Evolutionary conservation across 2,329 filamentous ascomycete species (phyloP).

Genomic region (Conoideocrella luteorostrata): DNA sequence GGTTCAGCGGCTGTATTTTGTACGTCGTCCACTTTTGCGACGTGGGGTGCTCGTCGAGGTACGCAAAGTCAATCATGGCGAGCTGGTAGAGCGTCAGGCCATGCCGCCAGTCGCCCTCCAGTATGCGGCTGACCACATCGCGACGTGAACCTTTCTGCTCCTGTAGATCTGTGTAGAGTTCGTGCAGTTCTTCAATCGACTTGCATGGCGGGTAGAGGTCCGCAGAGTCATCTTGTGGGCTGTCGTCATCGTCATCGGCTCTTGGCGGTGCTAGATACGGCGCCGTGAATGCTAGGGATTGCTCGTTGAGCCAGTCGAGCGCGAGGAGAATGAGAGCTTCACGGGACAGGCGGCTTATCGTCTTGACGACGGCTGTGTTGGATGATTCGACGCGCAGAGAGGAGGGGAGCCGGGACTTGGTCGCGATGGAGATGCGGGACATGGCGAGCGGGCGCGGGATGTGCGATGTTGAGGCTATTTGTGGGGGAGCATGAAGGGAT

Average conservation of each 20-base stretch:
- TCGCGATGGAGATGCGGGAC: slow-evolving; percentile 60
- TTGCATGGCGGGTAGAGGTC: slow-evolving; percentile 64
- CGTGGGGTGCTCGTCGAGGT: slow-evolving; percentile 58
- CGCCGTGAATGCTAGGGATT: slow-evolving; percentile 50
- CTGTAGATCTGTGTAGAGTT: slow-evolving; percentile 56
- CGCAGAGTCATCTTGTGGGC: slow-evolving; percentile 50
- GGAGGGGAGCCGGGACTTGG: slow-evolving; percentile 64
- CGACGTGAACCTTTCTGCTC: slow-evolving; percentile 53
- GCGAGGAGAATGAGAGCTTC: slow-evolving; percentile 65
- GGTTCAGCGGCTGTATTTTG: slow-evolving; percentile 47
- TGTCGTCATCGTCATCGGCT: slow-evolving; percentile 33
- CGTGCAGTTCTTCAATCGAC: slow-evolving; percentile 59
- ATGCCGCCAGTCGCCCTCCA: slow-evolving; percentile 63
- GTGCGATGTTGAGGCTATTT: too few species aligned
- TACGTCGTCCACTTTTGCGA: slow-evolving; percentile 60
- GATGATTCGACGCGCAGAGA: slow-evolving; percentile 60
- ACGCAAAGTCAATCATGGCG: slow-evolving; percentile 62
- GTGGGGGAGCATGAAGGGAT: too few species aligned
- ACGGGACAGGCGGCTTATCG: slow-evolving; percentile 64
- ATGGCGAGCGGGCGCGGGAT: slow-evolving; percentile 24
- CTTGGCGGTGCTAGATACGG: slow-evolving; percentile 23
- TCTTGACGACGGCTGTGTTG: slow-evolving; percentile 58
- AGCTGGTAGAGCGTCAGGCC: slow-evolving; percentile 60
- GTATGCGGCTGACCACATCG: slow-evolving; percentile 56
- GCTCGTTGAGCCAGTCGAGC: slow-evolving; percentile 69